These are phyloP conservation scores for Diaporthe citriasiana DNA, from an alignment of 2,329 filamentous ascomycete genomes.

Conservation along the genomic window DNA sequence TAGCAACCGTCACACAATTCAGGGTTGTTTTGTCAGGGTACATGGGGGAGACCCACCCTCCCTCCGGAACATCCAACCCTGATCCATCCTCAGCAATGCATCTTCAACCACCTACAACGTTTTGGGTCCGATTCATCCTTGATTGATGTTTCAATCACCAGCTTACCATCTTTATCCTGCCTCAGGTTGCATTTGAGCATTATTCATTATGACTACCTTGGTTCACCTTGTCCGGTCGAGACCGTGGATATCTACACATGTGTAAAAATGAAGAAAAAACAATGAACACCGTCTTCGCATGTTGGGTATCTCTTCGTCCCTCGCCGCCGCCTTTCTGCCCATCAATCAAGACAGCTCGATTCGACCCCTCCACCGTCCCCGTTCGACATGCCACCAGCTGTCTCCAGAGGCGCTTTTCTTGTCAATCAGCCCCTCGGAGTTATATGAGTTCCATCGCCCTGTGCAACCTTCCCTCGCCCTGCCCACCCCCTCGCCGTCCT, in stretches of 20 bases:
- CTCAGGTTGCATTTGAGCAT: background rate
- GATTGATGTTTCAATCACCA: background rate
- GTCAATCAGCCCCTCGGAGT: slow-evolving; percentile 44
- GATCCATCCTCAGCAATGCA: background rate
- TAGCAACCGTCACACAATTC: background rate
- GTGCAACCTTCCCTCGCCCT: slow-evolving; percentile 49
- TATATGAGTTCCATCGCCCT: slow-evolving; percentile 53
- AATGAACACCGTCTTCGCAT: background rate
- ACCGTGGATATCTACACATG: background rate
- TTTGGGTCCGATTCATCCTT: no score
- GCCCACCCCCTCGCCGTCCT: slow-evolving; percentile 19
- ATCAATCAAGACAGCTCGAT: slow-evolving; percentile 47
- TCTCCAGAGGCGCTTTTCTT: slow-evolving; percentile 50
- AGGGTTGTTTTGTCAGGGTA: slow-evolving; percentile 21
- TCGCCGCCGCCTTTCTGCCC: background rate
- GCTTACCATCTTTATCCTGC: background rate
- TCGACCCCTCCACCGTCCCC: slow-evolving; percentile 50
- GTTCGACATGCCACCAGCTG: slow-evolving; percentile 54
- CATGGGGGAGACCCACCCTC: background rate
- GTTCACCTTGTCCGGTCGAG: background rate
- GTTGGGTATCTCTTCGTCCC: slow-evolving; percentile 6
- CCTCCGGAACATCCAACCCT: background rate
- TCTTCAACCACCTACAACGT: background rate
- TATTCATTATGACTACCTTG: slow-evolving; percentile 26
- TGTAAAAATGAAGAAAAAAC: no score